Conservation (phyloP, 139 green algal species). For the Limnomonas spitsbergensis region DNA sequence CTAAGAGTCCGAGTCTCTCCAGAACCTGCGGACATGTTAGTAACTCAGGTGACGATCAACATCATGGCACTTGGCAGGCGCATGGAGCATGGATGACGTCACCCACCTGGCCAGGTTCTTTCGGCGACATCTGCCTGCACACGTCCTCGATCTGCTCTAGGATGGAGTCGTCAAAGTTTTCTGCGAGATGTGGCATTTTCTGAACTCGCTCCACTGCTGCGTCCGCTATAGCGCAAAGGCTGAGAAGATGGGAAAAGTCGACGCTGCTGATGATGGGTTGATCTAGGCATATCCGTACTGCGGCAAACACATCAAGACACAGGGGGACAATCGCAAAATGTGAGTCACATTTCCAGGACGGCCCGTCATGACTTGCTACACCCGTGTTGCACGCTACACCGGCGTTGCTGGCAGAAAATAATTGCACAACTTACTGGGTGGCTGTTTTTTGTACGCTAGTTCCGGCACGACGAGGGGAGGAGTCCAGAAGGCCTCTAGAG, state of each 20-base stretch:
- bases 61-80: too few species aligned
- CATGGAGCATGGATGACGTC: too few species aligned
- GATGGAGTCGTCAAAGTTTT: too few species aligned
- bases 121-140: slow-evolving; percentile 25
- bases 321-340: too few species aligned
- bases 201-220: slow-evolving; percentile 41
- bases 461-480: slow-evolving; percentile 1
- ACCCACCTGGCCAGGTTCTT: slow-evolving; percentile 28
- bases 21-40: too few species aligned
- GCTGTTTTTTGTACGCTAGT: neutral
- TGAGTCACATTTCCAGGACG: too few species aligned
- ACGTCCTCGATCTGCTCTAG: slow-evolving; percentile 37
- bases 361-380: too few species aligned
- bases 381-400: too few species aligned
- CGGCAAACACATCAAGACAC: too few species aligned
- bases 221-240: slow-evolving; percentile 38
- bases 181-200: slow-evolving; percentile 25
- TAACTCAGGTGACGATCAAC: too few species aligned
- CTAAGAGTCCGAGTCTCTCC: slow-evolving; percentile 41
- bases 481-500: neutral
- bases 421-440: neutral
- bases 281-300: slow-evolving; percentile 46
- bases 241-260: slow-evolving; percentile 29
- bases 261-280: slow-evolving; percentile 28
- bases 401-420: too few species aligned